A percentile compares a stretch with the other conserved stretches of the same genome.
Conservation (phyloP, 129 eudicot genomes). For the Artemisia annua region DNA sequence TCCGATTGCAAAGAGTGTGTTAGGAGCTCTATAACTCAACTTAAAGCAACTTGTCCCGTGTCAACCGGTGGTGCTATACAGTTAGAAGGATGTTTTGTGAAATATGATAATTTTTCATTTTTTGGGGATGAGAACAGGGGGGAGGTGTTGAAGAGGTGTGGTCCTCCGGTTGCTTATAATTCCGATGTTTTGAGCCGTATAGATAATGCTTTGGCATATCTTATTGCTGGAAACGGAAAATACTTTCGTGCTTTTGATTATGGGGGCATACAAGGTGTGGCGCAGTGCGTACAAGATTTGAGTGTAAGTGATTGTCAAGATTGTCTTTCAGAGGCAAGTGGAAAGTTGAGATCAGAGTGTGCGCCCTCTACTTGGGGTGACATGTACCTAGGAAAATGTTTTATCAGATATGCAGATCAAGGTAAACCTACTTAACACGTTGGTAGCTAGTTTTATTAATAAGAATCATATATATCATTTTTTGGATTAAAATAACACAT, state of each 20-base stretch:
- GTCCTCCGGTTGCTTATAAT: slow-evolving; percentile 51
- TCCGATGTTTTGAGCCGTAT: slow-evolving; percentile 28
- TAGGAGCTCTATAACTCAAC: slow-evolving; percentile 42
- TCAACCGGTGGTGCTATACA: slow-evolving; percentile 57
- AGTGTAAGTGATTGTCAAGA: slow-evolving; percentile 58
- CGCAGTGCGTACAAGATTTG: slow-evolving; percentile 65
- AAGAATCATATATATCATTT: no score
- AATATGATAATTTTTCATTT: slow-evolving; percentile 47
- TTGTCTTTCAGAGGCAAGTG: slow-evolving; percentile 55
- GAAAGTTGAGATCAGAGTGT: slow-evolving; percentile 45
- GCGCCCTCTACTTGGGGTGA: slow-evolving; percentile 50
- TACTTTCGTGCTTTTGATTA: slow-evolving; percentile 49
- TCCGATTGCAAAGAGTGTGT: slow-evolving; percentile 51
- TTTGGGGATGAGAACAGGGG: slow-evolving; percentile 57
- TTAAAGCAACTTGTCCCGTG: slow-evolving; percentile 44
- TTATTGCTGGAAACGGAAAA: slow-evolving; percentile 37
- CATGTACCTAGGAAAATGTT: slow-evolving; percentile 60
- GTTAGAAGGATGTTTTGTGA: slow-evolving; percentile 55
- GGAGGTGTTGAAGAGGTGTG: slow-evolving; percentile 52
- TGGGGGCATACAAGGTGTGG: slow-evolving; percentile 56
- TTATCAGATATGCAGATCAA: no score
- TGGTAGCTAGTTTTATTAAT: no score
- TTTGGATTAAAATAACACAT: not conserved
- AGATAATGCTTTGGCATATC: slow-evolving; percentile 43
- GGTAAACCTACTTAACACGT: no score